Evolutionary conservation across 2,329 filamentous ascomycete genomes (phyloP).

Genomic region (Tolypocladium sp.): DNA sequence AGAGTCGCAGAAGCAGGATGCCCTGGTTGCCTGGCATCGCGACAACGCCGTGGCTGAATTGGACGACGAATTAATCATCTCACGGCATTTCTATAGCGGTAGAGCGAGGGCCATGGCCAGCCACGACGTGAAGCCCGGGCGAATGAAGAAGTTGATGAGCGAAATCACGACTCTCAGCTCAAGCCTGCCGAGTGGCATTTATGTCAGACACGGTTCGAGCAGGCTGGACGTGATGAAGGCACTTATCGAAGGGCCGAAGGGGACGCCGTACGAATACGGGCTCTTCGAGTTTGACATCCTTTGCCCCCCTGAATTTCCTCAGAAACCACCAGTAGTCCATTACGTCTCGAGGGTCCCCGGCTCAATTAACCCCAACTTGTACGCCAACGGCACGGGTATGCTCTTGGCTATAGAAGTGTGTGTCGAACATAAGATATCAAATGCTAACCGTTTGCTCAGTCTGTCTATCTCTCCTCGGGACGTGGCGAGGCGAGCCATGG

Average conservation of each 20-base stretch:
- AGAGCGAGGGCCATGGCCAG: not conserved
- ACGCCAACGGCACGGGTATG: constrained; percentile 35
- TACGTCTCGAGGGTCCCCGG: not conserved
- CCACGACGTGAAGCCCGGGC: constrained; percentile 4
- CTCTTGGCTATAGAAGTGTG: not conserved
- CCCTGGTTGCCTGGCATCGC: not conserved
- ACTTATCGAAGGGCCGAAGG: constrained; percentile 37
- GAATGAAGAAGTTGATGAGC: constrained; percentile 37
- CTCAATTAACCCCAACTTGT: constrained; percentile 40
- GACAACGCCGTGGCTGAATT: not conserved
- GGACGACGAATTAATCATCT: not conserved
- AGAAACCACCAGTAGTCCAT: constrained; percentile 26
- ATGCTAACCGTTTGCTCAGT: constrained; percentile 20
- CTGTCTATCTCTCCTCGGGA: constrained; percentile 39
- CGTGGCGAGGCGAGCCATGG: constrained; percentile 39
- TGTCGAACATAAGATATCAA: no score
- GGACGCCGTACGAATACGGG: constrained; percentile 43
- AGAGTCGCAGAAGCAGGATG: not conserved
- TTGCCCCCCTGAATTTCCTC: constrained; percentile 31
- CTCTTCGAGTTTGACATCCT: constrained; percentile 47
- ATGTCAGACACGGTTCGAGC: constrained; percentile 32
- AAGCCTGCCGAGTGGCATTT: constrained; percentile 41
- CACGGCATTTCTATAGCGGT: not conserved
- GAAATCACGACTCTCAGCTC: constrained; percentile 36
- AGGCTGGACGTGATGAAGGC: constrained; percentile 41